These are phyloP conservation scores for Coniophora puteana DNA, from an alignment of 1,284 basidiomycete species.

Conservation along the genomic window DNA sequence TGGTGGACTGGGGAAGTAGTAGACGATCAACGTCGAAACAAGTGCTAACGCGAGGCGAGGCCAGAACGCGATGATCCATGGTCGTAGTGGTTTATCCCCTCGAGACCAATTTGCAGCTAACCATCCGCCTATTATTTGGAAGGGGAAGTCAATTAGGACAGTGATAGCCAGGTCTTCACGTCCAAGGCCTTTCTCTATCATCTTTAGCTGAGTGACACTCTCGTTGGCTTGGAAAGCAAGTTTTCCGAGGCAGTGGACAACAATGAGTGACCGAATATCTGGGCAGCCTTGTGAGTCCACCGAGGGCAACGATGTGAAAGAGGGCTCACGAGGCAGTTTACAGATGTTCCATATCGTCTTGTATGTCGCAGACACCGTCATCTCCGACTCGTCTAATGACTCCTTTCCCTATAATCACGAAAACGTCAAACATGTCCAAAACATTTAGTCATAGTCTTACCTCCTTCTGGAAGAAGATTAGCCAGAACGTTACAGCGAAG, in stretches of 20 bases:
- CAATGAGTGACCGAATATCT: conserved; percentile 91
- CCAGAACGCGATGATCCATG: conserved; percentile 94
- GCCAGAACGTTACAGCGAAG: conserved; percentile 82
- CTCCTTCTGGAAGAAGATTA: conserved; percentile 89
- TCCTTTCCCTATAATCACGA: conserved; percentile 60
- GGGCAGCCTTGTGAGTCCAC: conserved; percentile 8
- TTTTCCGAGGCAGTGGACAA: conserved; percentile 91
- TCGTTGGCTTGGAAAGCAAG: conserved; percentile 97
- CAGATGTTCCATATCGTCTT: conserved; percentile 94
- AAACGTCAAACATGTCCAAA: conserved; percentile 6
- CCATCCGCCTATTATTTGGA: conserved; percentile 95
- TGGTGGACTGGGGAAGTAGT: conserved; percentile 79
- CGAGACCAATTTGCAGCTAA: conserved; percentile 92
- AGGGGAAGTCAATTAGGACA: conserved; percentile 96
- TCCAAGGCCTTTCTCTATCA: conserved; percentile 95
- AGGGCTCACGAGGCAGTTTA: conserved; percentile 74
- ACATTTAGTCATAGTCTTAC: conserved; percentile 33
- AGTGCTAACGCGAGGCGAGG: conserved; percentile 76
- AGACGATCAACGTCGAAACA: conserved; percentile 78
- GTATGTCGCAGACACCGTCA: conserved; percentile 91
- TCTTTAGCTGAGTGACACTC: conserved; percentile 88
- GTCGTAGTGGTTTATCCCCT: conserved; percentile 70
- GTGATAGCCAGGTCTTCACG: conserved; percentile 95
- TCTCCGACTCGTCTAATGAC: conserved; percentile 69
- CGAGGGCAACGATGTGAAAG: background rate